Conservation (phyloP, 768 basidiomycete genomes). For the Artomyces pyxidatus region DNA sequence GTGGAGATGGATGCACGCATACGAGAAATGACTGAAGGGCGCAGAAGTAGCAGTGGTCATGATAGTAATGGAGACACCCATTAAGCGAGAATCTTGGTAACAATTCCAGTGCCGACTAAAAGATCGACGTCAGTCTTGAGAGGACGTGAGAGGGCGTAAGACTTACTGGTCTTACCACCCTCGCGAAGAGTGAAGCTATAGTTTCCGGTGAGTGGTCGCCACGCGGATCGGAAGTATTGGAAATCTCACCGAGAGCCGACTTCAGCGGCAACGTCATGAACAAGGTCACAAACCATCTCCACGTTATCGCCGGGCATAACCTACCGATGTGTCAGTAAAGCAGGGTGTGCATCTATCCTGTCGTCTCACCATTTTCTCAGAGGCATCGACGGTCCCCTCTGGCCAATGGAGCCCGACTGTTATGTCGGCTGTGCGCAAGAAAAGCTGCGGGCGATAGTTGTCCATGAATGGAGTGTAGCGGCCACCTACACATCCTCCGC, state of each 20-base stretch:
- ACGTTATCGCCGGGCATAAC: conserved; percentile 98
- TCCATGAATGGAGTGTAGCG: conserved; percentile 89
- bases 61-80: too few relatives aligned
- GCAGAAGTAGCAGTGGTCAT: too few relatives aligned
- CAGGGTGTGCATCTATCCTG: too few relatives aligned
- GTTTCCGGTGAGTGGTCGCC: too few relatives aligned
- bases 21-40: background rate
- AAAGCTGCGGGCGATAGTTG: conserved; percentile 93
- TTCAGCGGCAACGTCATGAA: conserved; percentile 84
- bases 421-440: conserved; percentile 92
- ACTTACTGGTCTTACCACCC: conserved; percentile 85
- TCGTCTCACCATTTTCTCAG: conserved; percentile 84
- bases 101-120: conserved; percentile 87
- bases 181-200: conserved; percentile 88
- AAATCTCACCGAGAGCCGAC: conserved; percentile 60
- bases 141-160: conserved; percentile 8
- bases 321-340: too few relatives aligned
- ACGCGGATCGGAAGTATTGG: too few relatives aligned
- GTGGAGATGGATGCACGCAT: background rate
- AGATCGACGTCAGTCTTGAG: conserved; percentile 6
- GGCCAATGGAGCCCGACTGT: conserved; percentile 84
- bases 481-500: conserved; percentile 37
- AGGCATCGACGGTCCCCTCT: conserved; percentile 67
- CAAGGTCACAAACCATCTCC: conserved; percentile 79
- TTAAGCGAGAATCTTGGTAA: conserved; percentile 70